Evolutionary conservation across 805 yeast species (phyloP), one percentile per base, ranked within the genome.

Genomic region (Candida coleopterorum): DNA sequence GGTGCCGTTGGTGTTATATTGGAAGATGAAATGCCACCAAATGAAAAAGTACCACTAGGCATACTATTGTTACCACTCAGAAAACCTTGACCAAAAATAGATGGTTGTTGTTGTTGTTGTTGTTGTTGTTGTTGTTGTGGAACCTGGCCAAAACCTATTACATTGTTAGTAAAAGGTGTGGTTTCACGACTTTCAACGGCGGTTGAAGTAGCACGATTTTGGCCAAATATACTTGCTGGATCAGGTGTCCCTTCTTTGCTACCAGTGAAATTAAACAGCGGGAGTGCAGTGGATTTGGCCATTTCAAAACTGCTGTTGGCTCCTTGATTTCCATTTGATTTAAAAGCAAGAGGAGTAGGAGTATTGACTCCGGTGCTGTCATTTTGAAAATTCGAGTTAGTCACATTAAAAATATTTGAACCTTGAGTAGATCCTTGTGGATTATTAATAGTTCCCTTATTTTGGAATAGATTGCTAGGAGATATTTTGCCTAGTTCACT

Each of bases 191-290:
- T 28, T 17, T 14, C 31, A 29, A 15, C 4, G 9, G 8, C 28
- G 12, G 15, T 22, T 10, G 16, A 22, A 14, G 36, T 32, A 2
- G 11, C 17, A 11, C 11, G 2, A 21, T 28, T 33, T 23, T 27
- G 29, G 6, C 60, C 62, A 39, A 61, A 61, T 10, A 60, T 52
- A 34, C 46, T 39, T 1, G 66, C 54, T 1, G 66, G 65, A 36
- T 58, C 62, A 4, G 63, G 62, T 2, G 59, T 48, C 1, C 56
- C 46, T 29, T 56, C 58, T 25, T 47, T 50, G 14, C 41, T 40
- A 9, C 51, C 51, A 9, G 57, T 51, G 36, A 56, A 56, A 29
- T 48, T 53, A 33, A 55, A 55, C 25, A 36, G 41, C 11, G 28
- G 32, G 9, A 29, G n/a, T 5, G 26, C 8, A 10, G 34, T n/a